Base-by-base conservation (phyloP, 192 early-diverging fungal species). In the Coemansia sp. region DNA sequence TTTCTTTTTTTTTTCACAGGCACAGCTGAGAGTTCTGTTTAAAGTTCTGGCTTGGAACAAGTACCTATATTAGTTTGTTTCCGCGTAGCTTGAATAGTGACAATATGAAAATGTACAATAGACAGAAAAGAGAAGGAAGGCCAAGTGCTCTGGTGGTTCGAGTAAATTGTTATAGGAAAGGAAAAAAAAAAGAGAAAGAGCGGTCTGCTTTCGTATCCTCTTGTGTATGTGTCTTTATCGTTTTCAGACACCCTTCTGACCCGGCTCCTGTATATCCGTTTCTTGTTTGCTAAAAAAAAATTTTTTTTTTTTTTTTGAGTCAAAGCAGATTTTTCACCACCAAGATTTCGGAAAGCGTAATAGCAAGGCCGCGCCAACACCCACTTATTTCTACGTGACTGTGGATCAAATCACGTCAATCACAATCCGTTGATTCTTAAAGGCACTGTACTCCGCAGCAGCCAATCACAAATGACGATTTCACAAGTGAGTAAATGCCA, bases 101-200 rank as follows among this genome's bases (percentile, higher is more conserved):
- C 49, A 52, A 25, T 52, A 52, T 52, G 23, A 36, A 34, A 57
- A 57, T 57, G 10, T 57, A 57, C 55, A 57, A 57, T 35, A 57
- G 23, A 57, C 55, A 57, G 55, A 57, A 35, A 25, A 36, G 17
- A 6, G 32, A 35, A 20, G 6, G 49, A 20, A 8, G 49, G 22
- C 7, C 1, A 29, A 29, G 55, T 32, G 20, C 11, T 57, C 55
- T 57, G 14, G 55, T 57, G 35, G 29, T 29, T 29, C 55, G 35
- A 57, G 23, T 35, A 35, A 20, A 35, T 35, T 33, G 55, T 3
- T 35, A 9, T 5, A 34, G n/a, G 34, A 20, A 36, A 19, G 32
- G 33, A 33, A 34, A 11, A 56, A 56, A 34, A 35, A 17, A n/a
- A 36, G 33, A 57, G 15, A 56, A 33, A 57, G 33, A 35, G 13